Base-by-base conservation (phyloP, 2,329 filamentous ascomycete genomes). In the Acrocalymma vagum region DNA sequence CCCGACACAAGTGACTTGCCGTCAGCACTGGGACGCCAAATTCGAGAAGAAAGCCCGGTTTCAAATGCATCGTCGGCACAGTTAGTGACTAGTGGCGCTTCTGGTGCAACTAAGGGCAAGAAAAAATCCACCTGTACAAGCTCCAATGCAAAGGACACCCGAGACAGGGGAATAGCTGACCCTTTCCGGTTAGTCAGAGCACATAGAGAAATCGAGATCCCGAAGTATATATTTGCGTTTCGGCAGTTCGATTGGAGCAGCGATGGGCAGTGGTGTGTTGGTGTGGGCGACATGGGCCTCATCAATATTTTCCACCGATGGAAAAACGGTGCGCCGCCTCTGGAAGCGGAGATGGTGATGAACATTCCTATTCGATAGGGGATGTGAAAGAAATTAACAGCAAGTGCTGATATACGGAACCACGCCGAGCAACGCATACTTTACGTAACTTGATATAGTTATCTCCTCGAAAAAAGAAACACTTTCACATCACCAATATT, bases 181-280 rank as follows among this genome's bases (percentile, higher is more conserved):
- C 69, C 72, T 3, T 76, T 77, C 57, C 73, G 75, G 35, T 69
- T 77, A 8, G 69, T 88, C 42, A 76, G 76, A 55, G 76, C 84
- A 6, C 86, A 89, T 62, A 77, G 78, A 45, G 72, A 77, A 17
- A 71, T 78, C 29, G 76, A 78, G 28, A 76, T 84, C 10, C 72
- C 73, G 4, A 78, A 77, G 28, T 73, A 77, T 34, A 76, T 76
- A 21, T 85, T 86, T 53, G 78, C 85, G 8, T 82, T 83, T 3
- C 76, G 84, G 20, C 84, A 88, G 64, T 80, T 85, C 33, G 83
- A 81, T 2, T 90, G 85, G 84, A 88, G 85, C 53, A 77, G 79
- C 0, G 80, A 79, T 21, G 86, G 87, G 3, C 81, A 83, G 37
- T 89, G 72, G 71, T 70, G 72, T 47, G 67, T 77, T 11, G 71